Conservation (phyloP, 208 protist species). For the Lotmaria passim region DNA sequence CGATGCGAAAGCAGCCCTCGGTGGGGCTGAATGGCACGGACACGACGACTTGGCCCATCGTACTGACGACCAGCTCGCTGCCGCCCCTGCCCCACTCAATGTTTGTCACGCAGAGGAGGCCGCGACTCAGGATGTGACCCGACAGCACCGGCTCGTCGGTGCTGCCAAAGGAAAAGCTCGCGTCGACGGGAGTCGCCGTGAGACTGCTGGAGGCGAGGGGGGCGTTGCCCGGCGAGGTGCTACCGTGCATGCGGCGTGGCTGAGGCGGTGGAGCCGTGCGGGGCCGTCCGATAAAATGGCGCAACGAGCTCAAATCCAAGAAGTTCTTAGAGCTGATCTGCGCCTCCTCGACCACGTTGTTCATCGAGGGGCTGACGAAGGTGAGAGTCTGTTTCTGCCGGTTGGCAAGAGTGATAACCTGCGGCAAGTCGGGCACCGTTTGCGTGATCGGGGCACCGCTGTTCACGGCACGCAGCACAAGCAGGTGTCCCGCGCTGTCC, state of each 20-base stretch:
- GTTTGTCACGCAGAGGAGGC: slow-evolving; percentile 55
- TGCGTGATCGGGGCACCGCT: slow-evolving; percentile 38
- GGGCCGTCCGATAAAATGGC: slow-evolving; percentile 40
- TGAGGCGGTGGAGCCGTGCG: slow-evolving; percentile 6
- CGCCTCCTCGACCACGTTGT: slow-evolving; percentile 3
- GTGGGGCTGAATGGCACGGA: slow-evolving; percentile 62
- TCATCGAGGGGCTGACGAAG: slow-evolving; percentile 22
- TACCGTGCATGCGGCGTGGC: neutral
- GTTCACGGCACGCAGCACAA: slow-evolving; percentile 62
- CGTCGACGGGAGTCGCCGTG: slow-evolving; percentile 27
- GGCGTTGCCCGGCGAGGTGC: slow-evolving; percentile 12
- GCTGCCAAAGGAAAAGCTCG: slow-evolving; percentile 13
- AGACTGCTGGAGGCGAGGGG: slow-evolving; percentile 22
- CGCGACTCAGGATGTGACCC: slow-evolving; percentile 78
- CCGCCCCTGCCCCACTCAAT: slow-evolving; percentile 29
- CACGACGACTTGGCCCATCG: slow-evolving; percentile 75
- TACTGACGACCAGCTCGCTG: slow-evolving; percentile 74
- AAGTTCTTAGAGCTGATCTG: slow-evolving; percentile 50
- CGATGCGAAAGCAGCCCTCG: slow-evolving; percentile 60
- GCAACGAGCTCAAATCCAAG: slow-evolving; percentile 56
- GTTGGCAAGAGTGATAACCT: slow-evolving; percentile 52
- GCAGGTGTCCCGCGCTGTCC: slow-evolving; percentile 65
- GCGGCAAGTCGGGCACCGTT: slow-evolving; percentile 67
- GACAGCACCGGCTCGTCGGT: slow-evolving; percentile 21
- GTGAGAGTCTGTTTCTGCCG: slow-evolving; percentile 19